Evolutionary conservation across 768 basidiomycete species (phyloP), one percentile per base, ranked within the genome.

Genomic region (Cystobasidium tubakii): DNA sequence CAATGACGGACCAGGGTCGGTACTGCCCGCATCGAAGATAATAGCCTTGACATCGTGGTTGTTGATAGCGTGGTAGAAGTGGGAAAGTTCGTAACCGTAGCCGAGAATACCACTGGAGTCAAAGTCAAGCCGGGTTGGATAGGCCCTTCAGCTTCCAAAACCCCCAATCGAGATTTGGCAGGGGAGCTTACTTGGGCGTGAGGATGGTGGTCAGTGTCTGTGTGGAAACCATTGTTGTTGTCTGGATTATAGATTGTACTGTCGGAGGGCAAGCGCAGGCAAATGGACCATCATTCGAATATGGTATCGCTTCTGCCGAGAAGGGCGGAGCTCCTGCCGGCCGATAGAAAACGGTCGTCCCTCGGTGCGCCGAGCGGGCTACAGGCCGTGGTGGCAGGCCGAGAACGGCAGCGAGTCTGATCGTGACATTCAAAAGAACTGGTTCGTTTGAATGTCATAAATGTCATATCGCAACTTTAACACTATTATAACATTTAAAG

Each of bases 121-220:
- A 50, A 50, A 19, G 46, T 7, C 42, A 17, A 7, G 42, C 42
- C 42, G 42, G 9, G 42, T 7, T 42, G n/a, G n/a, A 7, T 42
- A 42, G 42, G 9, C 17, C 17, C 17, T 42, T 55, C 54, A 55
- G 54, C 54, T 23, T 31, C 15, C n/a, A n/a, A n/a, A n/a, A n/a
- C 15, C 7, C 39, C 15, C 39, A 6, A 39, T 31, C 19, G 6
- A 6, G 12, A 4, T 10, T 10, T 23, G 54, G 54, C 19, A 55
- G 6, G 21, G 13, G 6, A 39, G 12, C 57, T 33, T 33, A 62
- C 57, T 65, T 65, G 31, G 63, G 63, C 9, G 63, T 65, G 19
- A 65, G 63, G 34, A 65, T 65, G 25, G 63, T 65, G 63, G 63
- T 65, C 63, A 65, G 23, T 27, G 63, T 65, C 19, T 65, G 12